Evolutionary conservation across 208 protist genomes (phyloP), one percentile per base, ranked within the genome.

Genomic region (Leishmania arabica): DNA sequence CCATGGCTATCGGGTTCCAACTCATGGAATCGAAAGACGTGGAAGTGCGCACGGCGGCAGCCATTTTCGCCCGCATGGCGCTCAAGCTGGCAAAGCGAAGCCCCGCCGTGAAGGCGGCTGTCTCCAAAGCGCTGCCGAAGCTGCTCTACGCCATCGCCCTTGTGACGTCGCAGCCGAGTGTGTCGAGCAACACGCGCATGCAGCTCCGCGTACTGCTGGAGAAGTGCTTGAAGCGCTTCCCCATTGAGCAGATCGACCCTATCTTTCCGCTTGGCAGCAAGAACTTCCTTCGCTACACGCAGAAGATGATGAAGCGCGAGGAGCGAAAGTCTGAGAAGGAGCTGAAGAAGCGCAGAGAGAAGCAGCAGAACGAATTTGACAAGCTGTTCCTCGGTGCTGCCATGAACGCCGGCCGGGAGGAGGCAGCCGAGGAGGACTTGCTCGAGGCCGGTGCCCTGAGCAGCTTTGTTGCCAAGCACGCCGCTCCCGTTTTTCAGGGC

Each of bases 201-300:
- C 90, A 95, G 78, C 92, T 96, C 88, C 92, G 94, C 40, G 88
- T 96, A 47, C 78, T 97, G 19, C 81, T 97, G 24, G 92, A 96
- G 75, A 96, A 96, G 80, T 94, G 89, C 83, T 90, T 97, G 71
- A 95, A 96, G 82, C 92, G 91, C 58, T 97, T 95, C 87, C 81
- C 86, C 34, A 91, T 89, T 75, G 90, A 90, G 64, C 78, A 84
- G 68, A 85, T 97, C 64, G 92, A 97, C 64, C 90, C 88, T n/a
- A 88, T 96, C 37, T 97, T 97, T 78, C 94, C 94, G 3, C 66
- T 96, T 31, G 94, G 94, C 42, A 96, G 92, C 73, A 95, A 95
- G 79, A 95, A 95, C 62, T 97, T 97, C 76, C 87, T 97, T 27
- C 90, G 90, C 62, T 97, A 97, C 86, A 94, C 91, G 31, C 82